Percentiles rank a stretch among this genome's conserved stretches.
Conservation (phyloP, 805 yeast genomes). For the Suhomyces tanzawaensis region DNA sequence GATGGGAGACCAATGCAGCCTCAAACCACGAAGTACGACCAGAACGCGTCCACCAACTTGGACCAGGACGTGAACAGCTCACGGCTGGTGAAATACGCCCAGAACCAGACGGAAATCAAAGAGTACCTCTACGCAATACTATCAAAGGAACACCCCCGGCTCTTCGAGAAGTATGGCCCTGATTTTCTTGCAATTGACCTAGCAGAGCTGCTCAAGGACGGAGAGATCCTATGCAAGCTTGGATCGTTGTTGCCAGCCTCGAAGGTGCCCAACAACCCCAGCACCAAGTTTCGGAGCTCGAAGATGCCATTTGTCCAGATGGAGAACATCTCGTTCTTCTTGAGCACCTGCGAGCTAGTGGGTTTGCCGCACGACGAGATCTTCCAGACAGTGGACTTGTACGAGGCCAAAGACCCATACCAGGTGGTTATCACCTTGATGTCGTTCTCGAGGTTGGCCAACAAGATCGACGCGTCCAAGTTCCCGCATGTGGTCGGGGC, state of each 20-base stretch:
- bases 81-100: conserved; percentile 52
- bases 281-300: conserved; percentile 53
- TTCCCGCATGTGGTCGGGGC: conserved; percentile 39
- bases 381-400: conserved; percentile 76
- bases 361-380: conserved; percentile 81
- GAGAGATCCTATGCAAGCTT: conserved; percentile 40
- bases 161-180: conserved; percentile 11
- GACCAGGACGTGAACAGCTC: conserved; percentile 59
- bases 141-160: conserved; percentile 16
- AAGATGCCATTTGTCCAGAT: conserved; percentile 73
- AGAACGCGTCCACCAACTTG: conserved; percentile 42
- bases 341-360: conserved; percentile 55
- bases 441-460: conserved; percentile 68
- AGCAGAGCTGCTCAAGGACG: conserved; percentile 58
- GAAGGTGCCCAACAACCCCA: conserved; percentile 20
- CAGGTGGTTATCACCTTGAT: conserved; percentile 73
- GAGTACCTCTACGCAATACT: conserved; percentile 50
- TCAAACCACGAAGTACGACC: conserved; percentile 9
- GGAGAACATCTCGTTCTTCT: conserved; percentile 80
- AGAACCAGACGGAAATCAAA: conserved; percentile 40
- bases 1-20: too few species aligned
- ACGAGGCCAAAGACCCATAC: conserved; percentile 71
- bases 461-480: conserved; percentile 32
- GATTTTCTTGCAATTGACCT: conserved; percentile 34
- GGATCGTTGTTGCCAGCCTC: conserved; percentile 23